Evolutionary conservation across 192 early-diverging fungal species (phyloP).

Genomic region (Thoreauomyces humboldtii): DNA sequence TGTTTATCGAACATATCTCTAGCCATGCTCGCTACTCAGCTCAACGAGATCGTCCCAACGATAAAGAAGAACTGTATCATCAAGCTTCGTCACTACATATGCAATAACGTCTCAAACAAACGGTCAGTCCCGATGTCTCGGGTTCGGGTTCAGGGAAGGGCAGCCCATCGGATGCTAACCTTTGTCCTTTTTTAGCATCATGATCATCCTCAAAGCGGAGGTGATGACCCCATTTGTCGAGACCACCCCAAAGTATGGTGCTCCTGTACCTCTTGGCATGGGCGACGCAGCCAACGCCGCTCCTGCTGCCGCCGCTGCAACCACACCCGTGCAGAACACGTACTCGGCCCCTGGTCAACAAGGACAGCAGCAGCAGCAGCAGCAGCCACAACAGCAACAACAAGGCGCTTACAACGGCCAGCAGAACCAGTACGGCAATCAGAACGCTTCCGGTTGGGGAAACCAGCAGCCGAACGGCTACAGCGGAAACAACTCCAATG

Average conservation of each 20-base stretch:
- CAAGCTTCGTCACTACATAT: slow-evolving; percentile 43
- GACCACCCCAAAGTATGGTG: slow-evolving; percentile 19
- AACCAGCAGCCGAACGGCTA: slow-evolving; percentile 18
- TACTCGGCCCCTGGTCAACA: slow-evolving; percentile 4
- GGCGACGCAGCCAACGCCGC: slow-evolving; percentile 17
- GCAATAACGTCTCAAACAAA: slow-evolving; percentile 50
- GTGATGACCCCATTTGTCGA: slow-evolving; percentile 36
- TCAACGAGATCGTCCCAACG: slow-evolving; percentile 46
- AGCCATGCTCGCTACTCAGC: slow-evolving; percentile 64
- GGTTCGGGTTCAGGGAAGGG: neutral
- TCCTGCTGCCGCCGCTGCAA: slow-evolving; percentile 16
- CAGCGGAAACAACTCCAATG: slow-evolving; percentile 4
- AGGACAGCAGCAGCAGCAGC: slow-evolving; percentile 7
- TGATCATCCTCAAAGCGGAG: slow-evolving; percentile 51
- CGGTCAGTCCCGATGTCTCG: slow-evolving; percentile 32
- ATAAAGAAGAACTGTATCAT: slow-evolving; percentile 56
- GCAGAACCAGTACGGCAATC: no score
- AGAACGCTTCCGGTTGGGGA: no score
- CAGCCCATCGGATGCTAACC: slow-evolving; percentile 10
- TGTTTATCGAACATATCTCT: no score
- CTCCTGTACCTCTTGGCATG: slow-evolving; percentile 1
- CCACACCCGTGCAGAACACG: slow-evolving; percentile 4
- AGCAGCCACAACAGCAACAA: slow-evolving; percentile 25
- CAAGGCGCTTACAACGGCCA: neutral
- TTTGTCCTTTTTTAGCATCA: slow-evolving; percentile 38